Evolutionary conservation across 345 rosid genomes (phyloP), one percentile per base, ranked within the genome.

Genomic region (Iberis pinnata): DNA sequence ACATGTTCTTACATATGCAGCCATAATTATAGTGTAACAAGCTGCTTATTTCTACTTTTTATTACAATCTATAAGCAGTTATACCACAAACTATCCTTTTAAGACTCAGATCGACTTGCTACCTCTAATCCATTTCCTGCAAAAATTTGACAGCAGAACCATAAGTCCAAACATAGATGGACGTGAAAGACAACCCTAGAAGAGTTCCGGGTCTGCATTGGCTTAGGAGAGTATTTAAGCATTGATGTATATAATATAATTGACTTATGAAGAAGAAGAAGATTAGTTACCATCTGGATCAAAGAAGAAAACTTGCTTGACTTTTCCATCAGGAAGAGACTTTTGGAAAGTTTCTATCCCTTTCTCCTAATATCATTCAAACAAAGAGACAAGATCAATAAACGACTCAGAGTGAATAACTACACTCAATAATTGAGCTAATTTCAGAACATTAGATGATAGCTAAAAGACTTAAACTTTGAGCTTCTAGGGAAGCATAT

Each of bases 101-200:
- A 65, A 64, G 63, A 58, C 43, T 61, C 86, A 15, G 64, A 7
- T 43, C 71, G 70, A 57, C 89, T 78, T 1, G 95, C 88, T 18
- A 87, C 89, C 70, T 88, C 98, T 78, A 90, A 68, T 19, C 96
- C 98, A 14, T 90, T 88, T 22, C 98, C 98, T 87, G 89, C 61
- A 53, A 35, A n/a, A 56, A 13, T 15, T 7, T 25, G 24, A 43
- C 5, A 57, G 35, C 29, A 53, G 5, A 27, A 41, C 39, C 19
- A 55, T 44, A n/a, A 48, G 61, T 24, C 36, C n/a, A 32, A 24
- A 52, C 25, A 17, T 38, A 29, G 50, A 58, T 6, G 37, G 20
- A 13, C 2, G 36, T n/a, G 3, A n/a, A 51, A 51, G 15, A 15
- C 36, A 24, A 49, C 9, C 32, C 7, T 10, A 20, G 12, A 15